Percentiles rank a stretch among this genome's conserved stretches.
phyloP scores from a whole-genome alignment of 2,329 filamentous ascomycete species.

The Kalaharituber pfeilii region DNA sequence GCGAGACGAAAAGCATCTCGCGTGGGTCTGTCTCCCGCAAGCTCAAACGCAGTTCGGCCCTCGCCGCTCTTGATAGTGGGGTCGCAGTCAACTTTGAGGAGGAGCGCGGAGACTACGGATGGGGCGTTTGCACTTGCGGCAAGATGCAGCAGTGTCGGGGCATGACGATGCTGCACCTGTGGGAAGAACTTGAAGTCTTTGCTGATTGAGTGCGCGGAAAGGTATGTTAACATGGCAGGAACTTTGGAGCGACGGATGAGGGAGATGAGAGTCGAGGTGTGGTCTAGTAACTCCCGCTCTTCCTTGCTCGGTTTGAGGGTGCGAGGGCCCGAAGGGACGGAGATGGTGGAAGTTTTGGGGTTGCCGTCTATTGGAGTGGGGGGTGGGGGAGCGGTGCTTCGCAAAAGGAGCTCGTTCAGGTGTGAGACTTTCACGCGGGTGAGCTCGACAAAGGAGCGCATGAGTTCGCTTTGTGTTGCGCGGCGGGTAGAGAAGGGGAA shows the following conservation, averaged over 20 bases:
- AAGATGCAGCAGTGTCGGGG: conserved; percentile 63
- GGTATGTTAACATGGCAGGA: conserved; percentile 67
- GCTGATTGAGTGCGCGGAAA: conserved; percentile 55
- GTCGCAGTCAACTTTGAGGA: conserved; percentile 57
- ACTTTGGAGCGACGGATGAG: conserved; percentile 79
- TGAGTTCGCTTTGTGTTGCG: conserved; percentile 83
- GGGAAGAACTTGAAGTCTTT: conserved; percentile 68
- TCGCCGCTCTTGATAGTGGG: conserved; percentile 54
- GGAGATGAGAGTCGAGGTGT: conserved; percentile 77
- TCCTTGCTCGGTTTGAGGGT: conserved; percentile 54
- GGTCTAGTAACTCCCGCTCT: conserved; percentile 46
- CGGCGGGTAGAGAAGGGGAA: conserved; percentile 88
- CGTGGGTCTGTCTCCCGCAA: conserved; percentile 69
- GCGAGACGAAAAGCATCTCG: conserved; percentile 84
- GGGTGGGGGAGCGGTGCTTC: not conserved
- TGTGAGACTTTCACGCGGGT: conserved; percentile 66
- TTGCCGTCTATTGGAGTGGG: conserved; percentile 48
- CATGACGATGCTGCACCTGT: conserved; percentile 24
- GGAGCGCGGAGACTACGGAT: conserved; percentile 57
- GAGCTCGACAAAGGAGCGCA: conserved; percentile 85
- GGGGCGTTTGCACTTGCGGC: conserved; percentile 66
- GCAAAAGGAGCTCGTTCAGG: not conserved
- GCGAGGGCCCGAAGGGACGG: conserved; percentile 31
- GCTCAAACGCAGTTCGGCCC: conserved; percentile 70
- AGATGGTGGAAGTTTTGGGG: conserved; percentile 22